phyloP scores from a whole-genome alignment of 208 protist species.

The Crithidia thermophila region DNA sequence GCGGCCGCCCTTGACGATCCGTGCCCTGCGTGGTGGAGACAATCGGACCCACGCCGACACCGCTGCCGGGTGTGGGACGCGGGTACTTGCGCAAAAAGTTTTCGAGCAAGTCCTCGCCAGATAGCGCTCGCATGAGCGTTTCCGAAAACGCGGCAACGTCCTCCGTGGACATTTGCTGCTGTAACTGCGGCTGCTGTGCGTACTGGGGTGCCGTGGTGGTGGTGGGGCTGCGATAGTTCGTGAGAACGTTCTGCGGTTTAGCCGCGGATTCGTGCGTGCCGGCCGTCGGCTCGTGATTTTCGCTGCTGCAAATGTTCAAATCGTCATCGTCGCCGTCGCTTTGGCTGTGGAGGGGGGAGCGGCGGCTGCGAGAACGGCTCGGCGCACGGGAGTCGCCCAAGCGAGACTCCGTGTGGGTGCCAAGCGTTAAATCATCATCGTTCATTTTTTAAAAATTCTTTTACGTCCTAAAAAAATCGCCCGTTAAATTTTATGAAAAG shows the following conservation, averaged over 20 bases:
- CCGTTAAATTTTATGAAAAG: no score
- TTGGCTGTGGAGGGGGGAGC: no score
- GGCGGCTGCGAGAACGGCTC: no score
- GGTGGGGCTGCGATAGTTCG: conserved; percentile 7
- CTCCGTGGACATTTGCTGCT: background rate
- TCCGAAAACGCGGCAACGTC: background rate
- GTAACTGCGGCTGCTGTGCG: background rate
- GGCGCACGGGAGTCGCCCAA: no score
- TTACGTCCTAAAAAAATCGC: no score
- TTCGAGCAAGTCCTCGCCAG: conserved; percentile 12
- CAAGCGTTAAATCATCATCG: no score
- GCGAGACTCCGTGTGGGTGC: no score
- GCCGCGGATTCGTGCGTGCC: background rate
- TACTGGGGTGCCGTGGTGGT: background rate
- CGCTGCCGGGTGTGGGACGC: conserved; percentile 11
- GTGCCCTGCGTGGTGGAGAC: conserved; percentile 13
- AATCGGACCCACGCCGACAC: conserved; percentile 16
- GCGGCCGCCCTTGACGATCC: background rate
- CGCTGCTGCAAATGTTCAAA: no score
- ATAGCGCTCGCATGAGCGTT: background rate
- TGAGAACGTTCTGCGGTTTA: conserved; percentile 3
- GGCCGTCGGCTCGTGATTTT: background rate
- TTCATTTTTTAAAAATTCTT: no score
- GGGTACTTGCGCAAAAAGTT: conserved; percentile 23
- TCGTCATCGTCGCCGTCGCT: no score